Evolutionary conservation across 2,329 filamentous ascomycete species (phyloP), one percentile per base, ranked within the genome.

Genomic region (Aspergillus texensis): DNA sequence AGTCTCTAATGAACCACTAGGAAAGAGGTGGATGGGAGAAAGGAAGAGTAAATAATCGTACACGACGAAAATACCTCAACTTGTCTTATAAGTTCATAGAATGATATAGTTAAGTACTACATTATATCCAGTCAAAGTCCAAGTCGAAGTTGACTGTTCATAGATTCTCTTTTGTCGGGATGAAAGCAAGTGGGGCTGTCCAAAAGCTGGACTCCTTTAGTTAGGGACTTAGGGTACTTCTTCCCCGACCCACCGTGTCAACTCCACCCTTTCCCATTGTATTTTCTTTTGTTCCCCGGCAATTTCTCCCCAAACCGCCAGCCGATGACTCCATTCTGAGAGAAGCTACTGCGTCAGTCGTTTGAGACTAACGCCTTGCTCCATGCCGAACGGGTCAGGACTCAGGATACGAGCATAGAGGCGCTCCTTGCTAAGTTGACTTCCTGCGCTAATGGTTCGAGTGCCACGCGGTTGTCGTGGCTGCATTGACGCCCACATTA

Each of bases 381-480:
- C 62, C 21, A 67, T 67, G 65, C 61, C 62, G 63, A 57, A 30
- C 46, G 16, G 24, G 54, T 57, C 62, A 57, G 57, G 53, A 62
- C 46, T 57, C 62, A 57, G 57, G 53, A 62, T 53, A 61, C 59
- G 53, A 62, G 50, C 26, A 52, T 41, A 45, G 45, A 62, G 45
- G 60, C 57, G 30, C 60, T 41, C 24, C 26, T 28, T 8, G 26
- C 26, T 28, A 28, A 28, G 26, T 28, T 28, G 26, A 28, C 26
- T 64, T 61, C 53, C 62, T 65, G 58, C 54, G 59, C 65, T 16
- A 50, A 77, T 78, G 76, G 73, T 73, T 58, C 69, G 71, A 58
- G 70, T 73, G 63, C 73, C 75, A 53, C 69, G 72, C 56, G 74
- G 74, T 62, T 78, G 74, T 69, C 67, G 70, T 62, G 39, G 58